Conservation (phyloP, 768 basidiomycete species). For the Russula ochroleuca region DNA sequence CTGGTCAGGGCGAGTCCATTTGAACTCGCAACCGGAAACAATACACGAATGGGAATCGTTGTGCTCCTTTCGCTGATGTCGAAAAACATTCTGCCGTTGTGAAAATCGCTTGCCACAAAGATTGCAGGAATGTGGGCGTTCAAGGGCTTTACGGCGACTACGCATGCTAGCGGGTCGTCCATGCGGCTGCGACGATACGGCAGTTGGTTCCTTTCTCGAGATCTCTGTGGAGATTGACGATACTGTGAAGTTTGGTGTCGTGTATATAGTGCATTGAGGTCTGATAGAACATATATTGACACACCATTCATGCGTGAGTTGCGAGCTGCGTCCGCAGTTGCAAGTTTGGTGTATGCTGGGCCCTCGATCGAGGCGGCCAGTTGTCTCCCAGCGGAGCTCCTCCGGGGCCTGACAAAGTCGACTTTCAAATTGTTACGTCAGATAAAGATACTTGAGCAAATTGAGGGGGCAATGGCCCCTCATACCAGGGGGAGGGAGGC, state of each 20-base stretch:
- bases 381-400: too few species aligned
- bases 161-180: not conserved
- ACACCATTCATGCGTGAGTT: too few species aligned
- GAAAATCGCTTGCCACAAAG: not conserved
- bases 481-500: not conserved
- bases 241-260: too few species aligned
- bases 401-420: too few species aligned
- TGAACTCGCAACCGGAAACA: not conserved
- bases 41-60: not conserved
- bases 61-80: not conserved
- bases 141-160: not conserved
- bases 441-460: not conserved
- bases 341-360: not conserved
- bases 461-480: not conserved
- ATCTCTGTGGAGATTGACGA: too few species aligned
- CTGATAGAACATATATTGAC: too few species aligned
- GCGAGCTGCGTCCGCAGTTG: too few species aligned
- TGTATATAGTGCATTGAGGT: too few species aligned
- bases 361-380: too few species aligned
- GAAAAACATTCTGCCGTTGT: not conserved
- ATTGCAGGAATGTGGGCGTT: not conserved
- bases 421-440: not conserved
- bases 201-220: too few species aligned
- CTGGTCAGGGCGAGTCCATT: not conserved
- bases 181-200: too few species aligned